Evolutionary conservation across 768 basidiomycete genomes (phyloP), one percentile per base, ranked within the genome.

Genomic region (Ramaria rubella): DNA sequence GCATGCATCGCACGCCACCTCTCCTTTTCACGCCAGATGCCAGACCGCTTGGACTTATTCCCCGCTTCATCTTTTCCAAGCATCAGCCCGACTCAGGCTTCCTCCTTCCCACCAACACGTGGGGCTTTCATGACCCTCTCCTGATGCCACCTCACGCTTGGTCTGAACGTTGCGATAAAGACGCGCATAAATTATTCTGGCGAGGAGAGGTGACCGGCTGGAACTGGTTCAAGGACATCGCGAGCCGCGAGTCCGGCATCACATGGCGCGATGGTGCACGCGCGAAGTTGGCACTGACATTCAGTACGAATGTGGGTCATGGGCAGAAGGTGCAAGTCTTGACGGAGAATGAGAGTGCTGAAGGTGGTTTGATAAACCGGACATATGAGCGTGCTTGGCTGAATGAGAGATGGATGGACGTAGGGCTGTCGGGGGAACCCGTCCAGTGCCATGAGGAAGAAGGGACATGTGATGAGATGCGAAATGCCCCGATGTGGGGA

Each of bases 131-230:
- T 23, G 55, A 56, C 43, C 24, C 46, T 11, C 24, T 48, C 15
- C 45, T 56, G 1, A 24, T 34, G 9, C 26, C 31, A 14, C 78
- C 84, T 11, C 44, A 56, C 27, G 75, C 74, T 0, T 92, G 85
- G 80, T 77, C 82, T 14, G 73, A 78, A 33, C 90, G 85, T 70
- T 24, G 69, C 1, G 78, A 85, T 21, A n/a, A 31, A 51, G 33
- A 30, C 12, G 21, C 49, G 63, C 79, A 85, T 57, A 72, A 78
- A 4, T 61, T 89, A 15, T 72, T 81, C 42, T 90, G 89, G 89
- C 75, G 88, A 42, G 89, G 89, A 3, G 79, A 79, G 33, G 86
- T 81, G 40, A 89, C 87, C 0, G 89, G 88, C 12, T 85, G 81
- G 27, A 71, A 62, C 52, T 76, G 79, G 34, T 64, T 68, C n/a